phyloP scores from a whole-genome alignment of 306 rosid species.

The Luffa acutangula region DNA sequence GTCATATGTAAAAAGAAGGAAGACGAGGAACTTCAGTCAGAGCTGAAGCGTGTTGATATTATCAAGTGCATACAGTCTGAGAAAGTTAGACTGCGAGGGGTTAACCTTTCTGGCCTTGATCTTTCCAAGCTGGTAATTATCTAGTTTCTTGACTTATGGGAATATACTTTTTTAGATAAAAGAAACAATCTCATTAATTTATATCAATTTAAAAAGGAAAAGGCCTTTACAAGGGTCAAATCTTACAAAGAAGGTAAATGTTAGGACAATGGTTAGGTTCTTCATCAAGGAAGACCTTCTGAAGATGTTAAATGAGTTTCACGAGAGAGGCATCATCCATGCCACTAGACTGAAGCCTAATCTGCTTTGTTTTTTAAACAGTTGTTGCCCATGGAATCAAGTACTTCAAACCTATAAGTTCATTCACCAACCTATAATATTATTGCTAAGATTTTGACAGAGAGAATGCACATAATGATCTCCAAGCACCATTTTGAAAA shows the following conservation, averaged over 20 bases:
- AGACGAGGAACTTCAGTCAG: constrained; percentile 53
- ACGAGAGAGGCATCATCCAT: neutral
- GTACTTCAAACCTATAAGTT: neutral
- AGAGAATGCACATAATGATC: neutral
- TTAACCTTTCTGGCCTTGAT: constrained; percentile 90
- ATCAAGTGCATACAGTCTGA: constrained; percentile 89
- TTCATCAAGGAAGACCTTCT: neutral
- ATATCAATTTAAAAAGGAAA: neutral
- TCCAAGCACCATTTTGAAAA: neutral
- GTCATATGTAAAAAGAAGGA: constrained; percentile 43
- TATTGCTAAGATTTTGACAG: neutral
- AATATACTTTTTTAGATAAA: neutral
- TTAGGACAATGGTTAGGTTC: neutral
- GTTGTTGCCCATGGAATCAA: neutral
- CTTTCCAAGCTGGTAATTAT: constrained; percentile 79
- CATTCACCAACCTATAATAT: neutral
- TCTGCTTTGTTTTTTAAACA: neutral
- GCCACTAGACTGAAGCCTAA: neutral
- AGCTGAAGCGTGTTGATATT: constrained; percentile 75
- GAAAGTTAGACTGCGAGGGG: constrained; percentile 81
- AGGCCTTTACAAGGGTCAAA: neutral
- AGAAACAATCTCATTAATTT: neutral
- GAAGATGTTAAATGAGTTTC: neutral
- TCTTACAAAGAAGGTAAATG: neutral
- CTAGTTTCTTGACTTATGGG: constrained; percentile 1